Conservation (phyloP, 768 basidiomycete genomes). For the Lentinula edodes region DNA sequence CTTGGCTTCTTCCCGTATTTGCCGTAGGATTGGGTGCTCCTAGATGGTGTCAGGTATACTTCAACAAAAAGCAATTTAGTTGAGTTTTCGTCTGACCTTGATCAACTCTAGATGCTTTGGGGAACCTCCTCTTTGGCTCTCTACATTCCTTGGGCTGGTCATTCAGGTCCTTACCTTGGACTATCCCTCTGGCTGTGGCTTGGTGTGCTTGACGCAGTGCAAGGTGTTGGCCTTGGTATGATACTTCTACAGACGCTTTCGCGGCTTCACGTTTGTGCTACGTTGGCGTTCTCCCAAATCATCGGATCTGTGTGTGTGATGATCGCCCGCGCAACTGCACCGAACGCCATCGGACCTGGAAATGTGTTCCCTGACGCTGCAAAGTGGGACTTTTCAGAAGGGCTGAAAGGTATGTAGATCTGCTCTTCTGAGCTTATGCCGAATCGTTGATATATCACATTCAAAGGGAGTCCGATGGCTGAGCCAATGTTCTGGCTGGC, state of each 20-base stretch:
- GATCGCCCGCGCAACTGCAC: conserved; percentile 87
- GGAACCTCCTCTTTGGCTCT: conserved; percentile 90
- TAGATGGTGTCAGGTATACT: conserved; percentile 82
- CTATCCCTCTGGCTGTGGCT: conserved; percentile 93
- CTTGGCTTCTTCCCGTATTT: conserved; percentile 92
- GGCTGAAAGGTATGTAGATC: conserved; percentile 17
- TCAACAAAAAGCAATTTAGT: not conserved
- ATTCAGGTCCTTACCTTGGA: conserved; percentile 81
- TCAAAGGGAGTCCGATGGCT: conserved; percentile 69
- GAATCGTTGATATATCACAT: not conserved
- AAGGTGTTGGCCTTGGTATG: conserved; percentile 92
- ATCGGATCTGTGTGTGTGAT: conserved; percentile 90
- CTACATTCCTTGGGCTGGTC: conserved; percentile 92
- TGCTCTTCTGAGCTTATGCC: conserved; percentile 38
- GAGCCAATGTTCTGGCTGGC: conserved; percentile 90
- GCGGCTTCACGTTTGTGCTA: conserved; percentile 90
- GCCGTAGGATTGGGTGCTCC: conserved; percentile 93
- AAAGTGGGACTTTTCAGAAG: conserved; percentile 81
- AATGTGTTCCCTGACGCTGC: conserved; percentile 91
- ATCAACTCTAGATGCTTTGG: conserved; percentile 88
- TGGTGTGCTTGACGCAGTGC: conserved; percentile 89
- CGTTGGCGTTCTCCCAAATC: conserved; percentile 84
- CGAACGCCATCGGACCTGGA: conserved; percentile 85
- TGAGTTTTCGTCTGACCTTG: not conserved
- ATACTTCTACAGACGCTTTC: conserved; percentile 89